Conservation (phyloP, 768 basidiomycete genomes). For the Leccinum uliginosum region DNA sequence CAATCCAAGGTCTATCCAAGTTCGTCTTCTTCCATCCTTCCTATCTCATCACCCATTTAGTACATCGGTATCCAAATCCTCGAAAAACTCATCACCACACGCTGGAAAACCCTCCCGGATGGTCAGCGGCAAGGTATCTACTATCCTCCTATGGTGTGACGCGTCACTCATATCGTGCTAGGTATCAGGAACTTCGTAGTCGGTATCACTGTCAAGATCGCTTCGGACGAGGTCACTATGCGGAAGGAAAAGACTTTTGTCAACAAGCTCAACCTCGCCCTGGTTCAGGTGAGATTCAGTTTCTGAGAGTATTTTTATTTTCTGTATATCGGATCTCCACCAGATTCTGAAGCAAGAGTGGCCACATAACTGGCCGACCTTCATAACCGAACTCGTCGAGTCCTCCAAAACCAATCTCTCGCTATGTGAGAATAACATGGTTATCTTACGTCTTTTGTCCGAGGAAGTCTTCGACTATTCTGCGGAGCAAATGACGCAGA, state of each 20-base stretch:
- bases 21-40: not conserved
- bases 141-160: not conserved
- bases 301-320: not conserved
- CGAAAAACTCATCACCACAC: slow-evolving; percentile 89
- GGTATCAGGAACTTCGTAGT: slow-evolving; percentile 98
- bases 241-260: slow-evolving; percentile 91
- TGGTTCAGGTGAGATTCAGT: slow-evolving; percentile 71
- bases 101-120: slow-evolving; percentile 95
- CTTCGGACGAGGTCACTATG: slow-evolving; percentile 84
- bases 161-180: slow-evolving; percentile 23
- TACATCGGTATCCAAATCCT: slow-evolving; percentile 97
- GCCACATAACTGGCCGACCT: slow-evolving; percentile 98
- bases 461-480: slow-evolving; percentile 99
- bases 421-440: slow-evolving; percentile 99
- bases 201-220: slow-evolving; percentile 85
- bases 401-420: slow-evolving; percentile 95
- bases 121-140: slow-evolving; percentile 82
- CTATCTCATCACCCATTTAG: slow-evolving; percentile 38
- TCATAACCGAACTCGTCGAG: slow-evolving; percentile 94
- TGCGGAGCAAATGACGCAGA: slow-evolving; percentile 97
- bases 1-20: slow-evolving; percentile 68
- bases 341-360: slow-evolving; percentile 99
- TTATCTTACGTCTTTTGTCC: slow-evolving; percentile 93
- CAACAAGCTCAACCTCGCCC: slow-evolving; percentile 94
- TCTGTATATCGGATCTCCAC: slow-evolving; percentile 5